phyloP scores from a whole-genome alignment of 1,284 basidiomycete genomes.

The Vanrija sp. region DNA sequence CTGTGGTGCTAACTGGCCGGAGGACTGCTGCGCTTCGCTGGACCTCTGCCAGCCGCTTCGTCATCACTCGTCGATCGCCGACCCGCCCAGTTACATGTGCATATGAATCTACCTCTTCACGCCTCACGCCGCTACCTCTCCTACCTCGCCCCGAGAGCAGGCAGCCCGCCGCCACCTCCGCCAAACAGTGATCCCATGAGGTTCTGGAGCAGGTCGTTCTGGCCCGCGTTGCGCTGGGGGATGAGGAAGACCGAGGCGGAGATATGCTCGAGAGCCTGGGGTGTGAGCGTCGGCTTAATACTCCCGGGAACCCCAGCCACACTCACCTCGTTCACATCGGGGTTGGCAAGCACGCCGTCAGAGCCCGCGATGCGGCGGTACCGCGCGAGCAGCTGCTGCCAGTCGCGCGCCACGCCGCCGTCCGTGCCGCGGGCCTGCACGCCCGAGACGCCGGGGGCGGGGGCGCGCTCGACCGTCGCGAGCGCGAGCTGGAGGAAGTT shows the following conservation, averaged over 20 bases:
- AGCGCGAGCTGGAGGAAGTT: conserved; percentile 87
- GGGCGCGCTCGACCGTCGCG: conserved; percentile 70
- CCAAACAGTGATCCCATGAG: conserved; percentile 78
- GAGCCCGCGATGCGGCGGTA: conserved; percentile 57
- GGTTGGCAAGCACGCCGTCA: conserved; percentile 60
- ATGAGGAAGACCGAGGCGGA: conserved; percentile 67
- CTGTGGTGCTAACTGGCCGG: too few relatives aligned
- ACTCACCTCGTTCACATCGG: conserved; percentile 71
- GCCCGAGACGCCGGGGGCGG: conserved; percentile 54
- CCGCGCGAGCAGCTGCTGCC: conserved; percentile 74
- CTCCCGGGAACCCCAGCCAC: too few relatives aligned
- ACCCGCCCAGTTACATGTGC: too few relatives aligned
- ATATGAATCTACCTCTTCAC: too few relatives aligned
- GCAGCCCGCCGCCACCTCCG: conserved; percentile 52
- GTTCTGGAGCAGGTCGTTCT: conserved; percentile 73
- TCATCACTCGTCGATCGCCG: too few relatives aligned
- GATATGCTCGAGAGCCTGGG: conserved; percentile 61
- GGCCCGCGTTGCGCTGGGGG: conserved; percentile 63
- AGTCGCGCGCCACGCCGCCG: conserved; percentile 57
- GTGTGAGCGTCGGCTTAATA: too few relatives aligned
- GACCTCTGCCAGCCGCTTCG: too few relatives aligned
- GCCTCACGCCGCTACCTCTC: too few relatives aligned
- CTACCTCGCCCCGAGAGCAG: conserved; percentile 9
- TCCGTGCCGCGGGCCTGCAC: conserved; percentile 58
- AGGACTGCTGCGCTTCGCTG: too few relatives aligned